Evolutionary conservation across 202 grass and related monocot genomes (phyloP).

Genomic region (Setaria italica): DNA sequence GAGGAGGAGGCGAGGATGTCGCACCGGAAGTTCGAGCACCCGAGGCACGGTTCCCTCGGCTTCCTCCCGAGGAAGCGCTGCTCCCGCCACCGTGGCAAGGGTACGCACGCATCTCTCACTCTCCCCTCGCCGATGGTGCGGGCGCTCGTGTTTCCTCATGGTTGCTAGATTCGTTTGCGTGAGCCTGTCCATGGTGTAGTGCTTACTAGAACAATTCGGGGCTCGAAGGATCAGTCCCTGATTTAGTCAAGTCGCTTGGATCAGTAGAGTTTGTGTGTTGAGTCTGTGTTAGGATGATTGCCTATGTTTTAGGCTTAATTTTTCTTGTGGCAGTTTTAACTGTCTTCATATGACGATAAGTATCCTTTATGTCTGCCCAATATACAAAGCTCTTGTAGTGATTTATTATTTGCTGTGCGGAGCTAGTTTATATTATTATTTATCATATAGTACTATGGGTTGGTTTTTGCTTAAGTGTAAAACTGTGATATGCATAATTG

Average conservation of each 20-base stretch:
- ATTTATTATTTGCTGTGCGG: not conserved
- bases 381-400: not conserved
- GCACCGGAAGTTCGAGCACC: conserved; percentile 97
- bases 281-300: not conserved
- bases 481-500: not conserved
- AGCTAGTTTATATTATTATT: not conserved
- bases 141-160: not conserved
- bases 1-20: conserved; percentile 70
- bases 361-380: not conserved
- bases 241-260: not conserved
- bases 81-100: conserved; percentile 89
- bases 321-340: not conserved
- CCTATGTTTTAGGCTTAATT: not conserved
- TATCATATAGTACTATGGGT: not conserved
- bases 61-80: conserved; percentile 89
- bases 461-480: not conserved
- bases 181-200: too few species aligned
- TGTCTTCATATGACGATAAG: not conserved
- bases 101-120: conserved; percentile 34
- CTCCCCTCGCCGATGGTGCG: not conserved
- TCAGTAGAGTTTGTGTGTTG: not conserved
- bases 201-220: not conserved
- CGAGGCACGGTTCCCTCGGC: conserved; percentile 95
- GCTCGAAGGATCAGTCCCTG: not conserved
- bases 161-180: not conserved